Conservation (phyloP, 2,329 filamentous ascomycete genomes). For the Orbilia brochopaga region DNA sequence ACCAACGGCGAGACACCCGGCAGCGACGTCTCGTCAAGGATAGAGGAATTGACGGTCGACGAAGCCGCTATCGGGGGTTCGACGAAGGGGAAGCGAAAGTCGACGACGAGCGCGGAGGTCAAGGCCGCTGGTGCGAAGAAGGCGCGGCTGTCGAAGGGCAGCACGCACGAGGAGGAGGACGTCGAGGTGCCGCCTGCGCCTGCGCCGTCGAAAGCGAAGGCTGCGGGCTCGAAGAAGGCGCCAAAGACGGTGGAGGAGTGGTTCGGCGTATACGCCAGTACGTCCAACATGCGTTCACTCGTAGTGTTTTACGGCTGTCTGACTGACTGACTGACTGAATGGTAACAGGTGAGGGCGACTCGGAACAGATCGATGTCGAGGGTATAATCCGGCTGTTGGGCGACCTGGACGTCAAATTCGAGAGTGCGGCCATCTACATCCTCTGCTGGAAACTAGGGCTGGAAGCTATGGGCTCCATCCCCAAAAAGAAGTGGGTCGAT, state of each 20-base stretch:
- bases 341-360: conserved; percentile 27
- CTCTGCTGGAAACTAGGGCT: conserved; percentile 48
- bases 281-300: conserved; percentile 8
- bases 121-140: conserved; percentile 31
- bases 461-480: conserved; percentile 38
- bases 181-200: neutral
- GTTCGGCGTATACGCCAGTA: conserved; percentile 41
- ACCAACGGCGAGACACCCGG: conserved; percentile 15
- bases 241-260: conserved; percentile 45
- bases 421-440: conserved; percentile 43
- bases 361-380: conserved; percentile 30
- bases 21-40: conserved; percentile 22
- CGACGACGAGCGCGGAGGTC: conserved; percentile 2
- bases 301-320: neutral
- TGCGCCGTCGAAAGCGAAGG: conserved; percentile 1
- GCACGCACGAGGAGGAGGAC: conserved; percentile 17
- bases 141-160: conserved; percentile 27
- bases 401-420: conserved; percentile 41
- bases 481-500: conserved; percentile 40
- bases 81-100: conserved; percentile 34
- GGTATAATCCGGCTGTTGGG: conserved; percentile 36
- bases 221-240: conserved; percentile 3
- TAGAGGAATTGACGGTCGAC: conserved; percentile 29
- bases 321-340: neutral
- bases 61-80: conserved; percentile 11